Conservation (phyloP, 495 filamentous ascomycete genomes). For the Aspergillus indologenus region DNA sequence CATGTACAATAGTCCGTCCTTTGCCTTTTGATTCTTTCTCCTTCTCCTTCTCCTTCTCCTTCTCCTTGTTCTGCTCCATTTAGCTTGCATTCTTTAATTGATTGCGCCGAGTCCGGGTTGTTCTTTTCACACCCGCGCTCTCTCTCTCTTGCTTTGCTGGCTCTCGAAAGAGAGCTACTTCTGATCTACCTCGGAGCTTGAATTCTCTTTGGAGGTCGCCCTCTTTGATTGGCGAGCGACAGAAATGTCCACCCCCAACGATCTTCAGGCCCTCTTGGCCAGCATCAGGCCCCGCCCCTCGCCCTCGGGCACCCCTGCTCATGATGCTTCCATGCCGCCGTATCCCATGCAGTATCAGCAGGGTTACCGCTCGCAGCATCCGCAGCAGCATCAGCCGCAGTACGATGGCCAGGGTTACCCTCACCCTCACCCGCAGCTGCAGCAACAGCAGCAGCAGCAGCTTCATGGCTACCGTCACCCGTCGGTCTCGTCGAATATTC, state of each 20-base stretch:
- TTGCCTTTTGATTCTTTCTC: conserved; percentile 16
- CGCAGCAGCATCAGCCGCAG: conserved; percentile 31
- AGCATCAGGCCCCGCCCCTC: conserved; percentile 45
- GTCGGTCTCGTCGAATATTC: conserved; percentile 43
- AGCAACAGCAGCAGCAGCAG: conserved; percentile 28
- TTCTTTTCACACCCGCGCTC: not conserved
- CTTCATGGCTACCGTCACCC: conserved; percentile 42
- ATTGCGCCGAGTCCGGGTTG: not conserved
- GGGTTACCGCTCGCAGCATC: conserved; percentile 34
- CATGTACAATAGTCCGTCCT: conserved; percentile 27
- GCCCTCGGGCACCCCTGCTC: conserved; percentile 33
- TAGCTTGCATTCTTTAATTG: conserved; percentile 15
- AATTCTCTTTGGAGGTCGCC: conserved; percentile 33
- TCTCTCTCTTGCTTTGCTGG: conserved; percentile 14
- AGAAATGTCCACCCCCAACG: conserved; percentile 53
- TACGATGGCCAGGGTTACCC: conserved; percentile 40
- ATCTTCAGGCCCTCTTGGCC: conserved; percentile 49
- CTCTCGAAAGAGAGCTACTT: conserved; percentile 43
- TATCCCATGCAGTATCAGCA: conserved; percentile 35
- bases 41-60: conserved; percentile 14
- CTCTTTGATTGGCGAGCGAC: conserved; percentile 34
- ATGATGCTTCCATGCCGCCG: conserved; percentile 33
- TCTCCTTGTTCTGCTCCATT: conserved; percentile 6
- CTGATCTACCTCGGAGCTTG: conserved; percentile 27
- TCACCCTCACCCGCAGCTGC: conserved; percentile 30